Evolutionary conservation across 1,284 basidiomycete genomes (phyloP), one percentile per base, ranked within the genome.

Genomic region (Heterobasidion irregulare): DNA sequence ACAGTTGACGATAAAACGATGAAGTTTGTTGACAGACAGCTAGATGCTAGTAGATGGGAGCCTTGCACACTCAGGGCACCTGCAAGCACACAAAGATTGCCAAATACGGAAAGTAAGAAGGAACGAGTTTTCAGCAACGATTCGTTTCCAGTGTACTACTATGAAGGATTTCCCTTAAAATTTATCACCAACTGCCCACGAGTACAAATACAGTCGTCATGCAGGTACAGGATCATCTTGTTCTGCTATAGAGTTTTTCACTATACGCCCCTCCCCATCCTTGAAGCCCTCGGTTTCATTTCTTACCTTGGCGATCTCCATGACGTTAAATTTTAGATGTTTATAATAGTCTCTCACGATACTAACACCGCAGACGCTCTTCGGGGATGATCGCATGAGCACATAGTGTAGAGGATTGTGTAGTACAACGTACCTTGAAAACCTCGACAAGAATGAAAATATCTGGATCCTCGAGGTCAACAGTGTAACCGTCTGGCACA

Each of bases 401-500:
- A 13, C 52, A 41, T n/a, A 16, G 41, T 38, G 26, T 10, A 33
- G 45, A 18, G 12, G 10, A 41, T 41, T 41, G 45, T 49, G 34
- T 18, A 43, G 15, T 5, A 19, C 8, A 10, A 61, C 71, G 51
- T 53, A 85, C 89, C 78, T 91, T 92, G 75, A 90, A 91, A 9
- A 92, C 75, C 63, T 92, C 88, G 4, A 90, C 80, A 7, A 92
- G 75, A 50, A 92, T 77, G 57, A 88, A 89, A 1, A 88, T 67
- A 47, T 86, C 78, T 0, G 89, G 83, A 58, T 83, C 68, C 34
- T 78, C 75, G 13, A 92, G 70, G 54, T 86, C 77, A 13, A 92
- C 89, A 6, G 69, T 77, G 60, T 86, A 84, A 8, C 73, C 76
- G 53, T 73, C 71, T 0, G 89, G 88, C 15, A 91, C 79, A 61